Percentiles rank a stretch among this genome's conserved stretches.
These are phyloP conservation scores for Panus rudis DNA, from an alignment of 768 basidiomycete species.

Conservation along the genomic window DNA sequence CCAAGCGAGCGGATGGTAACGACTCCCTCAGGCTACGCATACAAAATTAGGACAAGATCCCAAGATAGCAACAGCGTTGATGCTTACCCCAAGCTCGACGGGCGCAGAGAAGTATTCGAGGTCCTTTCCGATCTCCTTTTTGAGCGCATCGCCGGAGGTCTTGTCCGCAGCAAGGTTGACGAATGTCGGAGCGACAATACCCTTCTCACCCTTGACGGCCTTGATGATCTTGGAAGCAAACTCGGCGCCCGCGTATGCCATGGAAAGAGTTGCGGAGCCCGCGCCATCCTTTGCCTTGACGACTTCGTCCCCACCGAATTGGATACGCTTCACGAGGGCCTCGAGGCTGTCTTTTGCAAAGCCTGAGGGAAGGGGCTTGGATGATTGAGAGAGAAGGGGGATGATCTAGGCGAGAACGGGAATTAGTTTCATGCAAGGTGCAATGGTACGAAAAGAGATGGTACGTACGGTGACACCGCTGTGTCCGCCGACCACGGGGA, in stretches of 20 bases:
- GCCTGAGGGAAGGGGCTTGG: conserved; percentile 63
- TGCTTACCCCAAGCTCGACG: conserved; percentile 77
- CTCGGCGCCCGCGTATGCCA: conserved; percentile 92
- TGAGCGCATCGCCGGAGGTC: conserved; percentile 64
- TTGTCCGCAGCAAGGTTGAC: conserved; percentile 73
- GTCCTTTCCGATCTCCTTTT: conserved; percentile 67
- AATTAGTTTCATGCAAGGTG: background rate
- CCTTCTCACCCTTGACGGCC: conserved; percentile 84
- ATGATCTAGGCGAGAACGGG: conserved; percentile 56
- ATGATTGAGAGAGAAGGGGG: conserved; percentile 87
- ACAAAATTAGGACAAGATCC: conserved; percentile 2
- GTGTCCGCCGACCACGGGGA: conserved; percentile 95
- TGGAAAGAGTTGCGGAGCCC: conserved; percentile 93
- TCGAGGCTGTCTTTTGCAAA: conserved; percentile 43
- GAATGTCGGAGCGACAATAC: conserved; percentile 77
- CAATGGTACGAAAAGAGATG: background rate
- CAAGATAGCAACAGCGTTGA: background rate
- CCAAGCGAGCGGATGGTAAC: conserved; percentile 80
- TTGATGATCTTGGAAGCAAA: conserved; percentile 80
- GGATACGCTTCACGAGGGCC: conserved; percentile 74
- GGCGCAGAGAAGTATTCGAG: conserved; percentile 86
- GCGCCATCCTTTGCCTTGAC: conserved; percentile 95
- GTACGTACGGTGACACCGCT: conserved; percentile 76
- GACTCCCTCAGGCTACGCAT: conserved; percentile 66
- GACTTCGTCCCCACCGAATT: conserved; percentile 96